Evolutionary conservation across 2,329 filamentous ascomycete genomes (phyloP).

Genomic region (Botrytis deweyae): DNA sequence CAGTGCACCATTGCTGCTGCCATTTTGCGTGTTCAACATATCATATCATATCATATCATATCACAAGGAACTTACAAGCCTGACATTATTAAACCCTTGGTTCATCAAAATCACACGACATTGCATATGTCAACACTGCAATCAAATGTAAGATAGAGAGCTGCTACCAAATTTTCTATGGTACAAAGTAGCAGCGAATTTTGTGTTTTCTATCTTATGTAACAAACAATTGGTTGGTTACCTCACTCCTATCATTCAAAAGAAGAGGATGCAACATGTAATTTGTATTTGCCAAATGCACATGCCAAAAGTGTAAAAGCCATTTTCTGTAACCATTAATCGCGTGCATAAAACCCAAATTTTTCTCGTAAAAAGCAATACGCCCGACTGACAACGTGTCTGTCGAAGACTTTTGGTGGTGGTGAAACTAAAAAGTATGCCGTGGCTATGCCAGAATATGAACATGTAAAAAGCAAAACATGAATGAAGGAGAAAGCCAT

Average conservation of each 20-base stretch:
- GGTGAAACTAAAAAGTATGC: constrained; percentile 22
- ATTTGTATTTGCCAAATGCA: neutral
- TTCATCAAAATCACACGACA: neutral
- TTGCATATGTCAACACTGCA: neutral
- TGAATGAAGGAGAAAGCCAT: constrained; percentile 31
- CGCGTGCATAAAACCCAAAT: constrained; percentile 26
- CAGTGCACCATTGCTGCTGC: neutral
- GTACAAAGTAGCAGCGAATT: constrained; percentile 20
- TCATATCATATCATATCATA: neutral
- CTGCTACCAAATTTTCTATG: constrained; percentile 22
- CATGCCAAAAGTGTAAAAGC: constrained; percentile 16
- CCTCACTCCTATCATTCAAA: constrained; percentile 12
- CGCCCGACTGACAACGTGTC: constrained; percentile 25
- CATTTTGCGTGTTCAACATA: neutral
- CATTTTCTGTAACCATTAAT: constrained; percentile 31
- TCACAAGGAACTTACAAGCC: neutral
- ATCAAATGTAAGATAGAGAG: neutral
- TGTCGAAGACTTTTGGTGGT: constrained; percentile 29
- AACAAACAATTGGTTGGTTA: neutral
- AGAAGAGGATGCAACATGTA: constrained; percentile 2
- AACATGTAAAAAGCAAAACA: constrained; percentile 34
- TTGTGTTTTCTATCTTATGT: constrained; percentile 17
- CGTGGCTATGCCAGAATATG: constrained; percentile 35
- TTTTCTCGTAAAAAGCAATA: constrained; percentile 28
- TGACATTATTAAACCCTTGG: neutral